These are phyloP conservation scores for Russula virescens DNA, from an alignment of 768 basidiomycete species.

Conservation along the genomic window DNA sequence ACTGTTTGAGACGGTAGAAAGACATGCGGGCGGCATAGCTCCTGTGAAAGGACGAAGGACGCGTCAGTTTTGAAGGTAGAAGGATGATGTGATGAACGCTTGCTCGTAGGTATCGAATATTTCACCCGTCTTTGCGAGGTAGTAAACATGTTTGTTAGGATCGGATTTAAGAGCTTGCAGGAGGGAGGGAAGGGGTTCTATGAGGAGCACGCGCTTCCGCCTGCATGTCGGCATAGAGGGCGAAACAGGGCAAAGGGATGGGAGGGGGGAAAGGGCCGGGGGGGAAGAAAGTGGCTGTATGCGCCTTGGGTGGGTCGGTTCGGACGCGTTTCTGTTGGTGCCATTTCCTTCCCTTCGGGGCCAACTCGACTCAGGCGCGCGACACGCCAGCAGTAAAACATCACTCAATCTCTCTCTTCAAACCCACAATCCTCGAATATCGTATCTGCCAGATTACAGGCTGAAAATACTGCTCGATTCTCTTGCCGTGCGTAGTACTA, in stretches of 20 bases:
- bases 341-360: neutral
- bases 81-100: constrained; percentile 35
- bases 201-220: constrained; percentile 86
- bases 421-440: no score
- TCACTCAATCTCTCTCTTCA: neutral
- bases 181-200: constrained; percentile 68
- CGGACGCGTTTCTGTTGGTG: constrained; percentile 20
- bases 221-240: constrained; percentile 77
- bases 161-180: constrained; percentile 57
- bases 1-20: constrained; percentile 90
- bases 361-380: neutral
- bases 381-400: neutral
- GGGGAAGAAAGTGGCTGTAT: constrained; percentile 22
- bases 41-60: constrained; percentile 30
- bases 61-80: constrained; percentile 26
- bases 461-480: neutral
- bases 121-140: constrained; percentile 92
- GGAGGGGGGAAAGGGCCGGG: constrained; percentile 24
- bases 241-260: constrained; percentile 17
- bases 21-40: constrained; percentile 89
- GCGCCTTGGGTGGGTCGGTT: constrained; percentile 18
- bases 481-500: neutral
- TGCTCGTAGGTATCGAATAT: constrained; percentile 97
- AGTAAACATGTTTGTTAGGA: constrained; percentile 76
- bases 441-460: neutral